Base-by-base conservation (phyloP, 2,329 filamentous ascomycete genomes). In the Pseudonectria buxi region DNA sequence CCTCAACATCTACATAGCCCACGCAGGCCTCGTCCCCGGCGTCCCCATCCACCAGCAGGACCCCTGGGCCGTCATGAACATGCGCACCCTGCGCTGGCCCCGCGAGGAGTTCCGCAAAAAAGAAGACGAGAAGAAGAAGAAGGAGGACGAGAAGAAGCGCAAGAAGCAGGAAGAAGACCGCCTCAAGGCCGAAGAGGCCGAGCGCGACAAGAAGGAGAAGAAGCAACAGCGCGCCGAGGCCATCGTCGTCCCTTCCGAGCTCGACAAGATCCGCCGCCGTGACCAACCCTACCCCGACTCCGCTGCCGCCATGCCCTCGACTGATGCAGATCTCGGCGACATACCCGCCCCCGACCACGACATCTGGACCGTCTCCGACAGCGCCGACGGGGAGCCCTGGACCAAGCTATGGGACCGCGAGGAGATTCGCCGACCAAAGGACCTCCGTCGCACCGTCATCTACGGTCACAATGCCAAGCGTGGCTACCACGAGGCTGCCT, bases 31-130 rank as follows among this genome's bases (percentile, higher is more conserved):
- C 3, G 80, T 92, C 0, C 86, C 90, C 0, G 83, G 80, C 5
- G 64, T 94, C 1, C 59, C 74, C 1, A 68, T 94, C 11, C 69
- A 81, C 30, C 67, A 73, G 33, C 90, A 82, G 49, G 72, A 95
- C 58, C 83, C 88, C 0, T 80, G 77, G 58, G 81, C 83, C 33
- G 83, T 85, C 27, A 95, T 95, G 88, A 92, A 87, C 55, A 94
- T 98, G 86, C 79, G 88, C 37, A 85, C 80, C 6, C 74, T 95
- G 35, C 71, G 84, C 47, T 71, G 68, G 45, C 63, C 79, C 6
- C 56, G 55, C 22, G 52, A 57, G 33, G 54, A 61, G 15, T 56
- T 63, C 18, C 59, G 60, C 65, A 44, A 67, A 51, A 43, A 61
- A 49, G 48, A 55, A 32, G 40, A 36, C 4, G 42, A 46, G 27